These are phyloP conservation scores for Apostasia ramifera DNA, from an alignment of 106 monocot species.

Conservation along the genomic window DNA sequence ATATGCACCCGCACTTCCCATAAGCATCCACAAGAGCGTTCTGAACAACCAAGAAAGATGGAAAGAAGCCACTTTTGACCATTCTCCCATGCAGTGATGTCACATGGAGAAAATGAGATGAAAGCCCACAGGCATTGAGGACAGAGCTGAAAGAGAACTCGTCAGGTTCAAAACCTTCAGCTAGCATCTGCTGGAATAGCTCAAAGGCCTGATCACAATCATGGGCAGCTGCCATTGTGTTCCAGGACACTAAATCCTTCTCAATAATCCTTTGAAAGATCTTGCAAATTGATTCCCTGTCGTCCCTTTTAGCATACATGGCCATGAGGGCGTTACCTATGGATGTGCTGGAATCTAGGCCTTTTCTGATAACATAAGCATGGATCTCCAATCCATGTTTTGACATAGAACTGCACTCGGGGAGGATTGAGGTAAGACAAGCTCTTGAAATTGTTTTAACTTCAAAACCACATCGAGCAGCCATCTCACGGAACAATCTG, in stretches of 20 bases:
- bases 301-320: slow-evolving; percentile 50
- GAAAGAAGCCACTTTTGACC: slow-evolving; percentile 44
- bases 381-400: slow-evolving; percentile 71
- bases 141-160: slow-evolving; percentile 61
- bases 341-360: slow-evolving; percentile 41
- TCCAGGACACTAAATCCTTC: slow-evolving; percentile 68
- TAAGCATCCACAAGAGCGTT: slow-evolving; percentile 72
- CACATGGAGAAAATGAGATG: slow-evolving; percentile 40
- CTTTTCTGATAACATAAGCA: slow-evolving; percentile 53
- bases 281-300: slow-evolving; percentile 20
- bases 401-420: slow-evolving; percentile 21
- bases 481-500: slow-evolving; percentile 38
- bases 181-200: slow-evolving; percentile 43
- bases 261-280: slow-evolving; percentile 41
- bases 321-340: slow-evolving; percentile 74
- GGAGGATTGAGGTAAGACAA: slow-evolving; percentile 46
- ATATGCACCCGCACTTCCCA: slow-evolving; percentile 59
- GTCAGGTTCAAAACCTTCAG: slow-evolving; percentile 42
- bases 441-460: slow-evolving; percentile 32
- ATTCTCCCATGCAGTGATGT: slow-evolving; percentile 44
- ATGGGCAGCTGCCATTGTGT: slow-evolving; percentile 35
- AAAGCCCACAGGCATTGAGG: slow-evolving; percentile 52
- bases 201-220: slow-evolving; percentile 40
- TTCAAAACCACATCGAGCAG: slow-evolving; percentile 17
- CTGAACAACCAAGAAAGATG: slow-evolving; percentile 35